A percentile compares a stretch with the other conserved stretches of the same genome.
Conservation (phyloP, 2,329 filamentous ascomycete genomes). For the Aspergillus caelatus region DNA sequence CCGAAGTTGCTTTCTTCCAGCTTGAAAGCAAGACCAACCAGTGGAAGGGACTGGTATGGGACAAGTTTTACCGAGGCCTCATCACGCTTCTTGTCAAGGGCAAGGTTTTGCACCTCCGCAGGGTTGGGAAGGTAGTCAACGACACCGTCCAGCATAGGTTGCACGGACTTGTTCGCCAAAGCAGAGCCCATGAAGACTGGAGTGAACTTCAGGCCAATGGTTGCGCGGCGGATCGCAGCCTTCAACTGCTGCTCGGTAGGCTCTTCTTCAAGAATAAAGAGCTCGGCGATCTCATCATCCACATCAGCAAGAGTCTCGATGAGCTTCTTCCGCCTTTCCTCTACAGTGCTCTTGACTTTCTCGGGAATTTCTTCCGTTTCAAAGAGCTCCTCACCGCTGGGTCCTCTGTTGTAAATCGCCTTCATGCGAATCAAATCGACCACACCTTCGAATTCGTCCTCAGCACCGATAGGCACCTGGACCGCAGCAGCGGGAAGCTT, state of each 20-base stretch:
- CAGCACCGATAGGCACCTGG: constrained; percentile 89
- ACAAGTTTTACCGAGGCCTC: constrained; percentile 85
- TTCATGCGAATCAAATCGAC: constrained; percentile 92
- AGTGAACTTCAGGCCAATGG: constrained; percentile 85
- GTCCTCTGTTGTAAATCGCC: constrained; percentile 88
- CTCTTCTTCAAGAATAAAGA: constrained; percentile 84
- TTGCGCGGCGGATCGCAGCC: constrained; percentile 86
- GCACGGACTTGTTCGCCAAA: constrained; percentile 89
- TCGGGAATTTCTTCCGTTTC: constrained; percentile 79
- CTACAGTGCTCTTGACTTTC: constrained; percentile 72
- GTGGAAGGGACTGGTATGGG: constrained; percentile 89
- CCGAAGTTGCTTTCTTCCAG: constrained; percentile 98
- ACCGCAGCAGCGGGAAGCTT: constrained; percentile 90
- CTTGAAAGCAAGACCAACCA: constrained; percentile 96
- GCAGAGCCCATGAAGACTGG: constrained; percentile 97
- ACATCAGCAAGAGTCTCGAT: constrained; percentile 97
- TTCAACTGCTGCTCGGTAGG: constrained; percentile 84
- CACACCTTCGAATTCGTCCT: constrained; percentile 90
- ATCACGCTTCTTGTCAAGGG: constrained; percentile 76
- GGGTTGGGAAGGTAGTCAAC: constrained; percentile 96
- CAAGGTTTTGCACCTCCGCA: constrained; percentile 82
- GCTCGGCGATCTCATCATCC: constrained; percentile 94
- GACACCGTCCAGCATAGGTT: constrained; percentile 95
- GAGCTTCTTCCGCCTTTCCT: constrained; percentile 80
- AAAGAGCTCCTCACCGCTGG: constrained; percentile 75